These are phyloP conservation scores for Aurinia saxatilis DNA, from an alignment of 345 rosid species.

Conservation along the genomic window DNA sequence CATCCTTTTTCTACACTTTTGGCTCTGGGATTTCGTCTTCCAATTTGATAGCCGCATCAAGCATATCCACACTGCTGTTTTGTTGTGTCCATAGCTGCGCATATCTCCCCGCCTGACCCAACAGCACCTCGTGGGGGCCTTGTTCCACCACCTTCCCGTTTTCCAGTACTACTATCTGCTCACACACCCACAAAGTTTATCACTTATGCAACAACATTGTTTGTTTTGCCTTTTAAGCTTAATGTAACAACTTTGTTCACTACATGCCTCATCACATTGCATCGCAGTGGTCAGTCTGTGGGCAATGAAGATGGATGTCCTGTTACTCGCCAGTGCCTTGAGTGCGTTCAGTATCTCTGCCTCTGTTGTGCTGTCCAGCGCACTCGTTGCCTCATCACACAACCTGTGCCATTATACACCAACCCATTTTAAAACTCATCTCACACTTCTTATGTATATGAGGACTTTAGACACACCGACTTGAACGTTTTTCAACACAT, in stretches of 20 bases:
- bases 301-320: conserved; percentile 91
- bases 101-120: conserved; percentile 80
- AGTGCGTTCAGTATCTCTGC: conserved; percentile 88
- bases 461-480: background rate
- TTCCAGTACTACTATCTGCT: conserved; percentile 90
- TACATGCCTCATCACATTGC: conserved; percentile 91
- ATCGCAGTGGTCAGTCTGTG: conserved; percentile 99
- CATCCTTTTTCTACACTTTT: conserved; percentile 1
- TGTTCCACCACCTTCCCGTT: conserved; percentile 90
- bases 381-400: conserved; percentile 99
- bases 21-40: conserved; percentile 20
- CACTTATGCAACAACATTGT: background rate
- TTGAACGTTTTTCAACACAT: background rate
- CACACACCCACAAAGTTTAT: background rate
- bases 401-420: conserved; percentile 42
- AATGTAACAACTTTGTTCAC: background rate
- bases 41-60: conserved; percentile 48
- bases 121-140: conserved; percentile 79
- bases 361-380: conserved; percentile 97
- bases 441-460: background rate
- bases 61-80: conserved; percentile 54
- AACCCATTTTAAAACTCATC: background rate
- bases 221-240: background rate
- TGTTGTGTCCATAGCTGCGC: conserved; percentile 96
- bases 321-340: conserved; percentile 71